phyloP scores from a whole-genome alignment of 176 grass and related monocot species.

The Oropetium thomaeum region DNA sequence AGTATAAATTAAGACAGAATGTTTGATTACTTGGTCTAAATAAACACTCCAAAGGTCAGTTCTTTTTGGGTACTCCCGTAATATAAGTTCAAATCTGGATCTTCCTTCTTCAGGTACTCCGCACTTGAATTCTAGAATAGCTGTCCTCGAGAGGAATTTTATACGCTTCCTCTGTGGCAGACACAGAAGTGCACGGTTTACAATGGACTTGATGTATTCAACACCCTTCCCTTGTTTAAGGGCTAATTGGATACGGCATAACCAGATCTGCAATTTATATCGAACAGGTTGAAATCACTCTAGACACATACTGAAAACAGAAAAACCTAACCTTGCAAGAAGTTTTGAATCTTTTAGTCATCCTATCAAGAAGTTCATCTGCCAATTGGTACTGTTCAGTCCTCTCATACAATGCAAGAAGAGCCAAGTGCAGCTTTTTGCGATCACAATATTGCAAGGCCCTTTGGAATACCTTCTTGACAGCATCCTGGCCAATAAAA shows the following conservation, averaged over 20 bases:
- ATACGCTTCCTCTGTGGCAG: conserved; percentile 76
- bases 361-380: conserved; percentile 84
- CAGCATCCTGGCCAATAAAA: conserved; percentile 62
- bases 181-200: conserved; percentile 85
- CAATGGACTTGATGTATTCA: conserved; percentile 52
- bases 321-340: conserved; percentile 76
- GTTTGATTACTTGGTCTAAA: conserved; percentile 79
- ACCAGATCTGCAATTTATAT: conserved; percentile 72
- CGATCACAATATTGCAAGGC: conserved; percentile 89
- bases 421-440: conserved; percentile 79
- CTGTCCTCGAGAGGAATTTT: conserved; percentile 75
- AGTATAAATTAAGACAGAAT: not conserved
- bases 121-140: conserved; percentile 88
- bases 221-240: conserved; percentile 66
- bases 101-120: conserved; percentile 76
- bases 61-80: conserved; percentile 89
- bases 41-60: conserved; percentile 97
- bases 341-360: conserved; percentile 91
- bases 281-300: conserved; percentile 12
- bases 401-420: conserved; percentile 87
- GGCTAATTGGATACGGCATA: conserved; percentile 58
- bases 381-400: conserved; percentile 62
- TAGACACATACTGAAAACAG: conserved; percentile 3
- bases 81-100: conserved; percentile 86
- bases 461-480: conserved; percentile 78